Evolutionary conservation across 192 early-diverging fungal genomes (phyloP), one percentile per base, ranked within the genome.

Genomic region (Coemansia sp.): DNA sequence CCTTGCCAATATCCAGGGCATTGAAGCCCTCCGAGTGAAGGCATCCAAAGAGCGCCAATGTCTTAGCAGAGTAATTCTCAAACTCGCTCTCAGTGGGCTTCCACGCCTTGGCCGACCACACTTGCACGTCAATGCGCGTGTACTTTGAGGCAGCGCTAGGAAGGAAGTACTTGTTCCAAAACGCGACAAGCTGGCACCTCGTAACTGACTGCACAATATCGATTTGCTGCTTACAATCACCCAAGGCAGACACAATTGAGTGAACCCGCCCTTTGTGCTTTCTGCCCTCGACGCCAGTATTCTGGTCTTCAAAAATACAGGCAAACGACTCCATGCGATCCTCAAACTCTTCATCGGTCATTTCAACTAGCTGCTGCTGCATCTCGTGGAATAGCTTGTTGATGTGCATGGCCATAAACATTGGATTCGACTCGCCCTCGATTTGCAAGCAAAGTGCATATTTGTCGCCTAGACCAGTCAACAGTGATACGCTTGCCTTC

Each of bases 361-460:
- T 53, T 0, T 52, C 58, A 2, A 42, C 26, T 31, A 73, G 26
- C 31, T 62, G 13, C 41, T 66, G 55, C 57, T 78, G 59, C 64
- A 88, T 65, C 11, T 77, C 71, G 25, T 64, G 66, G 68, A 97
- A 75, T 73, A 95, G 97, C 28, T 72, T 73, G 62, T 94, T 88
- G n/a, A 94, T 87, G 11, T 94, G 78, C 59, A 81, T 74, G 60
- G 94, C 92, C 37, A 95, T 61, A 72, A 89, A 93, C 10, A 84
- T 69, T 0, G 96, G 89, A 43, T 90, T 89, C 6, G 75, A 69
- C 65, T 95, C 94, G 58, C 92, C 91, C 56, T 96, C 93, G 13
- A 52, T 13, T 14, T 14, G n/a, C n/a, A n/a, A n/a, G n/a, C n/a
- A n/a, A n/a, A n/a, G n/a, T n/a, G n/a, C n/a, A n/a, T n/a, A n/a